phyloP scores from a whole-genome alignment of 129 eudicot genomes.

The Artemisia tridentata region DNA sequence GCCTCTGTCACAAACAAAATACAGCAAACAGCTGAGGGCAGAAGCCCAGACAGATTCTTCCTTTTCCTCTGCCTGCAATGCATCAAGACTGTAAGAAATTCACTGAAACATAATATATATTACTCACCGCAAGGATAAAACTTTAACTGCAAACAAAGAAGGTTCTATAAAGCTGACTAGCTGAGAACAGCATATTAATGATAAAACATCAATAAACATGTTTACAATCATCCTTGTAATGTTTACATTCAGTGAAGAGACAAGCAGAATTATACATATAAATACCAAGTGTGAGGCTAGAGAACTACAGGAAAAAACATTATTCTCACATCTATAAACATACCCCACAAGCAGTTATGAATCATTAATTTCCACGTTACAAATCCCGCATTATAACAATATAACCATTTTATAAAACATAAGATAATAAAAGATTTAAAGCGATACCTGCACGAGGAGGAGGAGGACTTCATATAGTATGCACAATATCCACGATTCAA shows the following conservation, averaged over 20 bases:
- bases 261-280: too few species aligned
- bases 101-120: constrained; percentile 9
- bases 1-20: constrained; percentile 95
- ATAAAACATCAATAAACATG: too few species aligned
- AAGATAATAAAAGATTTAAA: constrained; percentile 10
- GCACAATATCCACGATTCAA: constrained; percentile 92
- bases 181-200: too few species aligned
- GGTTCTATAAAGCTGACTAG: too few species aligned
- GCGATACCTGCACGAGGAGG: constrained; percentile 90
- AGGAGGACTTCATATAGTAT: constrained; percentile 85
- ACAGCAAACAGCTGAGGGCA: constrained; percentile 89
- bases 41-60: constrained; percentile 99
- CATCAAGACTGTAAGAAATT: background rate
- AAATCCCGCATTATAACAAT: background rate
- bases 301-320: too few species aligned
- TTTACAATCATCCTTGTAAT: too few species aligned
- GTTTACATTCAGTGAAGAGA: too few species aligned
- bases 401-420: background rate
- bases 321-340: too few species aligned
- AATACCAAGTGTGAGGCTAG: too few species aligned
- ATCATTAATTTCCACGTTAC: background rate
- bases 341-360: background rate
- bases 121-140: background rate
- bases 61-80: constrained; percentile 73
- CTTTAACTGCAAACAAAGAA: too few species aligned